A percentile compares a stretch with the other conserved stretches of the same genome.
Conservation (phyloP, 306 rosid species). For the Dalbergia cultrata region DNA sequence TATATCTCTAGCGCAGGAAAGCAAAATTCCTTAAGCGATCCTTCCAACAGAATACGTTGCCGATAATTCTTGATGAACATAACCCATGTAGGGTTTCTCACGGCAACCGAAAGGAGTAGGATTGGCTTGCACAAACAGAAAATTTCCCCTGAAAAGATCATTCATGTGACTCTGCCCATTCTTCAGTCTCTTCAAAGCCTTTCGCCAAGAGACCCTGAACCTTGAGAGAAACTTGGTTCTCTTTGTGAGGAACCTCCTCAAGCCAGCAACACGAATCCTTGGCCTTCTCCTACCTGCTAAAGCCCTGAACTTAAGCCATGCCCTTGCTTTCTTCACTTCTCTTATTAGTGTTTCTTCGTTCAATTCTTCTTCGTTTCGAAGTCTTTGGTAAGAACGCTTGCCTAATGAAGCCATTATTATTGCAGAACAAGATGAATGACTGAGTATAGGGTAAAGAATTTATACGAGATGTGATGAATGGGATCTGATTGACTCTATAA, state of each 20-base stretch:
- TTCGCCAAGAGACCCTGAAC: conserved; percentile 49
- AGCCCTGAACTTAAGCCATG: conserved; percentile 52
- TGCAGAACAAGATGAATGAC: neutral
- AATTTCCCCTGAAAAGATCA: conserved; percentile 61
- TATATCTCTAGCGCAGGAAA: neutral
- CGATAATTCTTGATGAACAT: conserved; percentile 29
- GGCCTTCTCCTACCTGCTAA: conserved; percentile 56
- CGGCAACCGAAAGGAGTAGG: conserved; percentile 45
- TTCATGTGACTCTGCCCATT: conserved; percentile 58
- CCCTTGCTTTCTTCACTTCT: conserved; percentile 50
- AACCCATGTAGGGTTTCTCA: conserved; percentile 7
- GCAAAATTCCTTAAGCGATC: neutral
- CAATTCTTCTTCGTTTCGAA: conserved; percentile 43
- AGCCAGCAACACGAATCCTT: conserved; percentile 45
- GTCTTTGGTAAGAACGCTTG: conserved; percentile 48
- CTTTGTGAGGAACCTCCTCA: conserved; percentile 50
- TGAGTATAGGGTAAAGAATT: neutral
- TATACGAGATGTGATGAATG: neutral
- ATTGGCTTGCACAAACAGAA: conserved; percentile 56
- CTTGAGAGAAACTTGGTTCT: conserved; percentile 38
- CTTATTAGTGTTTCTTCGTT: conserved; percentile 34
- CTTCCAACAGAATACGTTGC: conserved; percentile 25
- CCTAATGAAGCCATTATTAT: conserved; percentile 35
- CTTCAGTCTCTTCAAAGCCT: conserved; percentile 53
- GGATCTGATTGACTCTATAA: neutral